Evolutionary conservation across 2,329 filamentous ascomycete species (phyloP).

Genomic region (Xenosphaeropsis pyriputrescens): DNA sequence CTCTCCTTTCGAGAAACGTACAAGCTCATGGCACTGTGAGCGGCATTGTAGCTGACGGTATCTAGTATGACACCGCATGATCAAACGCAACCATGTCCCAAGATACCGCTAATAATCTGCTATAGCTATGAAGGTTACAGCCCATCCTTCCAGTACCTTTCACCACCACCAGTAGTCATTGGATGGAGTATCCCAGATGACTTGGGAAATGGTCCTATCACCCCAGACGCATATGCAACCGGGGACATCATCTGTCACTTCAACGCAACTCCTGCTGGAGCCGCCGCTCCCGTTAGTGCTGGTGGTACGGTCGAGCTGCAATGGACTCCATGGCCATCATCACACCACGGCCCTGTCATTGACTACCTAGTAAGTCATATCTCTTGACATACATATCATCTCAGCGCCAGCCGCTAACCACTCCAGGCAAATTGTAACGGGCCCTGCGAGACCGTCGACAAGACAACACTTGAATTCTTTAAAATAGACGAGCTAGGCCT

Average conservation of each 20-base stretch:
- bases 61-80: not conserved
- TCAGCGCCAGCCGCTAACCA: too few relatives aligned
- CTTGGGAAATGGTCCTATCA: conserved; percentile 29
- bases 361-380: conserved; percentile 7
- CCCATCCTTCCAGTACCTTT: conserved; percentile 9
- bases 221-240: conserved; percentile 25
- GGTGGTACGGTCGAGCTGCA: conserved; percentile 29
- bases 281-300: conserved; percentile 25
- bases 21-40: not conserved
- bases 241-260: conserved; percentile 34
- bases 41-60: not conserved
- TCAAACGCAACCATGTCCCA: not conserved
- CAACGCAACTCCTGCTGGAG: conserved; percentile 23
- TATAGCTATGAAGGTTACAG: not conserved
- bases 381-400: too few relatives aligned
- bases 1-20: not conserved
- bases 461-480: conserved; percentile 24
- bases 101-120: not conserved
- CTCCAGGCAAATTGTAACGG: conserved; percentile 16
- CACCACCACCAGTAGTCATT: conserved; percentile 13
- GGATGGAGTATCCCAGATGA: conserved; percentile 25
- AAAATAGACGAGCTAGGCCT: conserved; percentile 24
- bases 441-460: conserved; percentile 23
- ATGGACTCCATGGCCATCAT: conserved; percentile 33
- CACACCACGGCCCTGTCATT: conserved; percentile 24